phyloP scores from a whole-genome alignment of 1,139 yeast genomes.

The Hansenula lynferdii region DNA sequence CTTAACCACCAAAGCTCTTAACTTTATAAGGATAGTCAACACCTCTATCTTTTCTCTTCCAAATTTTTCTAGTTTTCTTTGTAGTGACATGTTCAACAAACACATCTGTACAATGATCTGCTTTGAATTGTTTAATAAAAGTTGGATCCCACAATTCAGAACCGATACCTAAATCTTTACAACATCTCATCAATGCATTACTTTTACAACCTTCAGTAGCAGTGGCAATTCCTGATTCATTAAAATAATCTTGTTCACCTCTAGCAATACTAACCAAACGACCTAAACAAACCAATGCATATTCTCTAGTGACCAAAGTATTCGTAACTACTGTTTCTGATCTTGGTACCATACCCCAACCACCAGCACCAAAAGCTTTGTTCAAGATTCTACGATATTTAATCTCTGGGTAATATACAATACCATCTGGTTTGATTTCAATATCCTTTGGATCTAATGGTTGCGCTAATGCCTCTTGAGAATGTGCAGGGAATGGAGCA shows the following conservation, averaged over 20 bases:
- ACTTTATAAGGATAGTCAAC: constrained; percentile 77
- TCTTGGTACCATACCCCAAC: constrained; percentile 97
- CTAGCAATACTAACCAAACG: constrained; percentile 87
- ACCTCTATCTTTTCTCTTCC: constrained; percentile 81
- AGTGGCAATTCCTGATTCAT: constrained; percentile 83
- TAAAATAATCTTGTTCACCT: constrained; percentile 93
- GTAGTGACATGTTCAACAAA: constrained; percentile 83
- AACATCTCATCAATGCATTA: constrained; percentile 95
- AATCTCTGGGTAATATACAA: constrained; percentile 88
- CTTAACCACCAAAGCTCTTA: background rate
- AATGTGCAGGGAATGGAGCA: constrained; percentile 60
- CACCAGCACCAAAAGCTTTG: constrained; percentile 96
- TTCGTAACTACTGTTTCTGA: constrained; percentile 75
- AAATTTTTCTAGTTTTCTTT: constrained; percentile 80
- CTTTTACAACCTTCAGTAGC: constrained; percentile 98
- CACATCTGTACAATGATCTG: constrained; percentile 70
- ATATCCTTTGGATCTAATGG: constrained; percentile 65
- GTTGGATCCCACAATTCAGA: constrained; percentile 97
- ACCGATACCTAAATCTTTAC: constrained; percentile 95
- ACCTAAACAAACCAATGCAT: constrained; percentile 83
- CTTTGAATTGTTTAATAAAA: constrained; percentile 78
- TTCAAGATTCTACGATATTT: constrained; percentile 87
- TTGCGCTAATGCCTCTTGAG: constrained; percentile 54
- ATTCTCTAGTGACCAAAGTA: constrained; percentile 74
- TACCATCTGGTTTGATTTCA: constrained; percentile 94